Conservation (phyloP, 139 green algal genomes). For the Chlorella sp. region DNA sequence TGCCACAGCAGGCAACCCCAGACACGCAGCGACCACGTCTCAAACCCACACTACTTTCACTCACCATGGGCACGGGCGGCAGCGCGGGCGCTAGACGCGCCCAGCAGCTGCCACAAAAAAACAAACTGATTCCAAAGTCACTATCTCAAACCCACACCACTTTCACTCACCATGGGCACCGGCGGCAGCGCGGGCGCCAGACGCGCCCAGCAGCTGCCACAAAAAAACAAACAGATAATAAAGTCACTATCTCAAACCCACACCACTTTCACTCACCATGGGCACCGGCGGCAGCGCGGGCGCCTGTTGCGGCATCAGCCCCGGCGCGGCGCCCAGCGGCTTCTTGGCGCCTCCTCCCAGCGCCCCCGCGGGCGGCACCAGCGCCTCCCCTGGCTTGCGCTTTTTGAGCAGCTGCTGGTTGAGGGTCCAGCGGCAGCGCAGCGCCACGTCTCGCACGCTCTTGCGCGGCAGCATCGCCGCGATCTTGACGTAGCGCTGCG, state of each 20-base stretch:
- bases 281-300: conserved; percentile 21
- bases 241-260: not conserved
- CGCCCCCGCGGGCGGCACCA: not conserved
- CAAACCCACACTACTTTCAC: too few relatives aligned
- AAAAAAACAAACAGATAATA: too few relatives aligned
- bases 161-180: too few relatives aligned
- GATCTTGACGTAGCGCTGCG: conserved; percentile 67
- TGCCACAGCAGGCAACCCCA: too few relatives aligned
- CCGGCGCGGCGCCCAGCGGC: not conserved
- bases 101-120: too few relatives aligned
- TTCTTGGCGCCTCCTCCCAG: conserved; percentile 41
- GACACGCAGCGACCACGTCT: too few relatives aligned
- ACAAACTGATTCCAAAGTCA: too few relatives aligned
- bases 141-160: too few relatives aligned
- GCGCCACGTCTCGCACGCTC: conserved; percentile 73
- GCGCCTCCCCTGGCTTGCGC: conserved; percentile 39
- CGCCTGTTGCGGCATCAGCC: conserved; percentile 18
- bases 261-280: not conserved
- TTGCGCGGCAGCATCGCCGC: conserved; percentile 70
- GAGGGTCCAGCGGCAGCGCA: conserved; percentile 69
- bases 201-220: too few relatives aligned
- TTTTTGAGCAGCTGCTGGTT: conserved; percentile 48
- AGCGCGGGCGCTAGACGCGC: too few relatives aligned
- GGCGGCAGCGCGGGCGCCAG: conserved; percentile 18
- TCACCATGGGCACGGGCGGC: too few relatives aligned